Evolutionary conservation across 2,329 filamentous ascomycete genomes (phyloP).

Genomic region (Colletotrichum sp.): DNA sequence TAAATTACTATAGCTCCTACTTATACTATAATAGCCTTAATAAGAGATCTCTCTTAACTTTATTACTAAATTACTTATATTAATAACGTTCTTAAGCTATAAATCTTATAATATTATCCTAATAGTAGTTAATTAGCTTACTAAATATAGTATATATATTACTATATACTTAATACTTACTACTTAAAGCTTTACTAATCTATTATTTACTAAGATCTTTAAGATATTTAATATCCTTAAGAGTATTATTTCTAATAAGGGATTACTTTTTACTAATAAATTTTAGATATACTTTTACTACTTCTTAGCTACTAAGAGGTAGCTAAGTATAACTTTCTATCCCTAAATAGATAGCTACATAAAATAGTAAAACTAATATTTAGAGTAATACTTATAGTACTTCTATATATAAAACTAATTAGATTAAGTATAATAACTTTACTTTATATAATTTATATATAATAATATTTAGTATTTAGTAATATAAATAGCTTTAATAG

Average conservation of each 20-base stretch:
- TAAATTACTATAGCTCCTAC: neutral
- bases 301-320: neutral
- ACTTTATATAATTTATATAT: no score
- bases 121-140: neutral
- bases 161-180: neutral
- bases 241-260: neutral
- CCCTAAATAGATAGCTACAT: neutral
- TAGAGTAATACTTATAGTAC: neutral
- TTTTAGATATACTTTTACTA: neutral
- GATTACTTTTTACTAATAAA: neutral
- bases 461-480: no score
- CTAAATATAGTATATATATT: neutral
- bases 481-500: no score
- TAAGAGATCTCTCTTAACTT: neutral
- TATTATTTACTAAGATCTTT: neutral
- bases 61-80: neutral
- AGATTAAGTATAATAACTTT: neutral
- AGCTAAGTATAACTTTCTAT: neutral
- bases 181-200: neutral
- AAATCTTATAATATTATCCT: neutral
- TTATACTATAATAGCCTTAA: neutral
- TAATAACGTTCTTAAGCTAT: neutral
- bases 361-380: neutral
- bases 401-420: neutral
- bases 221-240: neutral